Base-by-base conservation (phyloP, 1,284 basidiomycete genomes). In the Leccinum fallax region DNA sequence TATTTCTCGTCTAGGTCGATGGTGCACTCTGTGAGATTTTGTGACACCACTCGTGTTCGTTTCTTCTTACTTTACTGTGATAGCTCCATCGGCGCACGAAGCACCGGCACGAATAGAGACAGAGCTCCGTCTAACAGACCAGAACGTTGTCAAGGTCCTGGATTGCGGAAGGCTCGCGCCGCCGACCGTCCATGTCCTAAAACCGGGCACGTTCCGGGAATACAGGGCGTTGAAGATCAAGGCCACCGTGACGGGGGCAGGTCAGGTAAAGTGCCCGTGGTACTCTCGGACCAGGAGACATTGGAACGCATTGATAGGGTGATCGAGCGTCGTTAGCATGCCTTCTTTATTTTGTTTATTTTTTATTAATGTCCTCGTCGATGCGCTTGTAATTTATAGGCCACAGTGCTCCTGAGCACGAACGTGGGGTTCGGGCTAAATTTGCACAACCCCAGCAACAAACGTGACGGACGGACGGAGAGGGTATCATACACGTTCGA, bases 371-470 rank as follows among this genome's bases (percentile, higher is more conserved):
- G 16, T 40, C 38, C 13, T 36, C 6, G 28, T 30, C 28, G 28
- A 30, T 30, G 28, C 28, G 28, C 8, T 30, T 66, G 28, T 34
- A 34, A 40, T 38, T 11, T 19, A 38, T 19, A 73, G 71, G 71
- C 74, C 2, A 73, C 71, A 4, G 71, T 73, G 19, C 70, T 73
- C 11, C 53, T 73, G 26, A 58, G 55, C 53, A 75, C 71, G 11
- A 66, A 65, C 36, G 30, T 69, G 16, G 69, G 64, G n/a, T 36
- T 74, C 11, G 89, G 62, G 89, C 88, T 43, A 89, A 83, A 77
- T 91, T 85, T 73, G 83, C 81, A 46, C 82, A 87, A 71, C 79
- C 72, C 4, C 75, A 74, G 62, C 72, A 70, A 15, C 68, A 68
- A 61, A 30, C 69, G 56, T 70, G 49, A 53, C 40, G 19, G 57